Base-by-base conservation (phyloP, 345 rosid genomes). In the Raphanus raphanistrum region DNA sequence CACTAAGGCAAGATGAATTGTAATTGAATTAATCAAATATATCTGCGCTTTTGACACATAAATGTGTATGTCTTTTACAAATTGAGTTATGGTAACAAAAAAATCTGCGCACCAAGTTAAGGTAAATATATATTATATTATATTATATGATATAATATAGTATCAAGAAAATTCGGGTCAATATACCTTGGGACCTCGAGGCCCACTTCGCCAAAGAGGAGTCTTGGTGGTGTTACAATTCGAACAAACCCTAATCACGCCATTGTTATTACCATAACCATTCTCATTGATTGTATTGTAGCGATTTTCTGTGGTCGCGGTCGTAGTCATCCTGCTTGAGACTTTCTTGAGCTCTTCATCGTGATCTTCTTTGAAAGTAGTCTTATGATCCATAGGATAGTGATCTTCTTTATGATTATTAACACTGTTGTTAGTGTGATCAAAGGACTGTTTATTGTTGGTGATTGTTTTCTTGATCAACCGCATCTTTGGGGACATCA, bases 131-230 rank as follows among this genome's bases (percentile, higher is more conserved):
- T 36, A 36, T 9, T 33, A 36, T 36, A 36, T 9, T 33, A 36
- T 41, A 41, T 41, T 57, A 72, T 11, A 4, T 43, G 4, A 43
- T 16, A 45, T 13, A 2, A 43, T 26, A 43, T 43, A 2, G 4
- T 12, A 38, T 21, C 4, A 61, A 69, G 6, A 77, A 28, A 54
- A 11, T 15, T 4, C 2, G 52, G 57, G 6, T 4, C 32, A 55
- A 13, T 57, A 3, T 87, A 94, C 98, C 98, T 92, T 94, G 63
- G 98, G 98, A 68, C 98, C 98, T 81, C 86, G 80, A 8, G 97
- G 97, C 21, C 98, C 98, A 72, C 98, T 92, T 76, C 98, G 86
- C 98, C 98, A 94, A 72, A 94, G 94, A 81, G 98, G 98, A 78
- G 98, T 94, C 83, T 92, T 94, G 11, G 94, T 90, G 13, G 98